A percentile compares a stretch with the other conserved stretches of the same genome.
Conservation (phyloP, 495 filamentous ascomycete species). For the Astrocystis sublimbata region DNA sequence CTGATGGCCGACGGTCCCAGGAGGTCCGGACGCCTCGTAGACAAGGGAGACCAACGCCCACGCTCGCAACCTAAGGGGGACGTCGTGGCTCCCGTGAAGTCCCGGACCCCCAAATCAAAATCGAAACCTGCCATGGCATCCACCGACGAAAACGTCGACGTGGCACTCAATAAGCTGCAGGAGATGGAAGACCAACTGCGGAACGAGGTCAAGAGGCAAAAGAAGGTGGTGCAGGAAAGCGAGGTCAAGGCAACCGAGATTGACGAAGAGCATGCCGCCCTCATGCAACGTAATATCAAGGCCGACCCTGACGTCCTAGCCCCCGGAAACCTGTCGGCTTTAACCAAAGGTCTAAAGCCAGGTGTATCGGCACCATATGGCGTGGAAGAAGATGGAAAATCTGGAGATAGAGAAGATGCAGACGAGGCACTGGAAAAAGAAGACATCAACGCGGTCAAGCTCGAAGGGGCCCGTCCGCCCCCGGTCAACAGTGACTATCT, state of each 20-base stretch:
- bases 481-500: slow-evolving; percentile 84
- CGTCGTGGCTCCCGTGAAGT: neutral
- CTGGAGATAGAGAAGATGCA: slow-evolving; percentile 11
- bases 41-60: slow-evolving; percentile 7
- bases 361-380: no score
- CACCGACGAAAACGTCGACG: neutral
- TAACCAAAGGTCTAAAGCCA: slow-evolving; percentile 20
- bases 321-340: neutral
- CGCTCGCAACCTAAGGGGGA: neutral
- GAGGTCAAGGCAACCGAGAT: neutral
- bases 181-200: slow-evolving; percentile 34
- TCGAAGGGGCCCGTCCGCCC: slow-evolving; percentile 58
- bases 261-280: slow-evolving; percentile 5
- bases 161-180: slow-evolving; percentile 24
- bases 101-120: neutral
- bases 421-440: slow-evolving; percentile 18
- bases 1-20: slow-evolving; percentile 3
- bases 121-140: slow-evolving; percentile 7
- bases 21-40: slow-evolving; percentile 25
- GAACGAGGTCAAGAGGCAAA: slow-evolving; percentile 27
- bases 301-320: slow-evolving; percentile 7
- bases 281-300: slow-evolving; percentile 18
- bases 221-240: slow-evolving; percentile 29
- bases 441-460: slow-evolving; percentile 45
- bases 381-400: slow-evolving; percentile 32